Percentiles rank a stretch among this genome's conserved stretches.
These are phyloP conservation scores for Fusarium tupiense DNA, from an alignment of 2,329 filamentous ascomycete genomes.

Conservation along the genomic window DNA sequence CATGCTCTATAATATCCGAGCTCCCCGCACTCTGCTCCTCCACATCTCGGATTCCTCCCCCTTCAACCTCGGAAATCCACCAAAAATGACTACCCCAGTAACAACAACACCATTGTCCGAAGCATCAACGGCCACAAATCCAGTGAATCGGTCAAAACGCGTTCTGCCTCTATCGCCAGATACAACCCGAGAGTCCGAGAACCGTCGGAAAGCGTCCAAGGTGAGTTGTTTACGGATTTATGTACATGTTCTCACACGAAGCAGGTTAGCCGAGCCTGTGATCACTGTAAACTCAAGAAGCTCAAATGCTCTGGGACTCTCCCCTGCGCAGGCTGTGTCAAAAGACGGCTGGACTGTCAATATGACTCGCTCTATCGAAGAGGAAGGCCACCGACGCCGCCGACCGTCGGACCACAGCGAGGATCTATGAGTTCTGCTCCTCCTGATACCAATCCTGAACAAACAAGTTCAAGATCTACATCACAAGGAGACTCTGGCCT, in stretches of 20 bases:
- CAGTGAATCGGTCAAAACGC: conserved; percentile 12
- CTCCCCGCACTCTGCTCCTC: background rate
- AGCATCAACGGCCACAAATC: conserved; percentile 9
- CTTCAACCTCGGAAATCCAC: conserved; percentile 25
- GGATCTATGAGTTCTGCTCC: conserved; percentile 11
- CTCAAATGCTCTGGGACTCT: conserved; percentile 50
- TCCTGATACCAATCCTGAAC: conserved; percentile 10
- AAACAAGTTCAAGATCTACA: background rate
- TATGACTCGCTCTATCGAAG: conserved; percentile 51
- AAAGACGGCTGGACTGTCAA: conserved; percentile 44
- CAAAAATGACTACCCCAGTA: conserved; percentile 13
- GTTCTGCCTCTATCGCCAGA: conserved; percentile 15
- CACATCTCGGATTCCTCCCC: conserved; percentile 3
- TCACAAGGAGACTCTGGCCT: conserved; percentile 53
- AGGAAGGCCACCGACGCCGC: conserved; percentile 51
- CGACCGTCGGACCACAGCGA: conserved; percentile 14
- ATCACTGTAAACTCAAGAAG: conserved; percentile 52
- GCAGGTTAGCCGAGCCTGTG: conserved; percentile 49
- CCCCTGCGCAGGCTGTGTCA: conserved; percentile 48
- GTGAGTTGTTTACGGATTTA: background rate
- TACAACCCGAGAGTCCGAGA: conserved; percentile 16
- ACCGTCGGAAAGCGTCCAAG: conserved; percentile 30
- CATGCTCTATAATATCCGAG: background rate
- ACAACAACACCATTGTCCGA: conserved; percentile 30
- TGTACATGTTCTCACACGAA: conserved; percentile 11